These are phyloP conservation scores for Nitzschia sp. DNA, from an alignment of 108 stramenopile species.

Conservation along the genomic window DNA sequence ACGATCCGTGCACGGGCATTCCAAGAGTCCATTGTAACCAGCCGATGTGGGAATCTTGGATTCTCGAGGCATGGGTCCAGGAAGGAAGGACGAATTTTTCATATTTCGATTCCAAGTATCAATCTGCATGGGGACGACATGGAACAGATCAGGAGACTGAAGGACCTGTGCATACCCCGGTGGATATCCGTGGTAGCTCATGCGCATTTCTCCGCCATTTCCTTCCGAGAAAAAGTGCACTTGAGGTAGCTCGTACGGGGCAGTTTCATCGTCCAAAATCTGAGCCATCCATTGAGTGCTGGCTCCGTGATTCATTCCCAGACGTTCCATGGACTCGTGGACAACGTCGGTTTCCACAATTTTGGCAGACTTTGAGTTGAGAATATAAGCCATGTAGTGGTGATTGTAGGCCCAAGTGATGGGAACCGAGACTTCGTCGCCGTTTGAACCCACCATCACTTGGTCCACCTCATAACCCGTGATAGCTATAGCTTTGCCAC, in stretches of 20 bases:
- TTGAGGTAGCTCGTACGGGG: conserved; percentile 7
- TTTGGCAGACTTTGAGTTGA: background rate
- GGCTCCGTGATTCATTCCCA: conserved; percentile 9
- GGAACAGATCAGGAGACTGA: conserved; percentile 30
- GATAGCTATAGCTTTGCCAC: conserved; percentile 36
- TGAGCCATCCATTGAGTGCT: background rate
- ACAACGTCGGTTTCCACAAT: background rate
- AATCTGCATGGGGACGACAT: conserved; percentile 46
- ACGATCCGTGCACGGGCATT: conserved; percentile 46
- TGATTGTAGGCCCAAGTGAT: conserved; percentile 57
- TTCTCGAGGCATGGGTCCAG: conserved; percentile 30
- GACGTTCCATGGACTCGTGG: background rate
- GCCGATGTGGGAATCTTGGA: conserved; percentile 26
- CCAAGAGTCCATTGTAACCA: conserved; percentile 37
- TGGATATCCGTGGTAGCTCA: conserved; percentile 44
- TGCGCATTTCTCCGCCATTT: conserved; percentile 49
- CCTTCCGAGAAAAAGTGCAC: conserved; percentile 37
- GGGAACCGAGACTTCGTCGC: conserved; percentile 42
- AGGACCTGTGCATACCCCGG: conserved; percentile 47
- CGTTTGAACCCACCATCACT: conserved; percentile 17
- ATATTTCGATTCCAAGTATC: conserved; percentile 51
- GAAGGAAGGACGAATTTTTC: conserved; percentile 9
- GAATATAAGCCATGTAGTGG: conserved; percentile 35
- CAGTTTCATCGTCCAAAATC: conserved; percentile 1
- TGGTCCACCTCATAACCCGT: conserved; percentile 52